Evolutionary conservation across 2,329 filamentous ascomycete genomes (phyloP), one percentile per base, ranked within the genome.

Genomic region (Fusarium oxysporum): DNA sequence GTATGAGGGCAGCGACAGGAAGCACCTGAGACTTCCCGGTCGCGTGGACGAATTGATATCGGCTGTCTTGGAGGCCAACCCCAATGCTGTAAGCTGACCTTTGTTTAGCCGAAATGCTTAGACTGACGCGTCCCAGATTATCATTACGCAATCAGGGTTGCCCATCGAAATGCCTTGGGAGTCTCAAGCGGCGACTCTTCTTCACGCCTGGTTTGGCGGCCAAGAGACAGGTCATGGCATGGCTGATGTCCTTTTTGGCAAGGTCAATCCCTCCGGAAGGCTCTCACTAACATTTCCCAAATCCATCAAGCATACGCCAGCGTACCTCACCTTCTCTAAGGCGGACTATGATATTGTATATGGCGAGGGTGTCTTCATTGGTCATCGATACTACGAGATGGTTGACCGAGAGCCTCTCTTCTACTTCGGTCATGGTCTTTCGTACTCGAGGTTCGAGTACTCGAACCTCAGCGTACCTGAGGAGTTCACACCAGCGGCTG

Each of bases 361-460:
- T 74, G 91, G 91, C 23, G 92, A 94, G 79, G 92, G 92, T 57
- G 85, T 94, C 40, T 93, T 92, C 77, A 86, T 94, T 19, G 92
- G 92, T 0, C 94, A 94, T 80, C 85, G 91, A 23, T 92, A 89
- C 81, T 94, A 93, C 76, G 92, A 94, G 43, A 59, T 70, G 72
- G 47, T 73, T 32, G 61, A 74, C 13, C 54, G 84, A 87, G 54
- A 75, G 3, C 86, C 89, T 0, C 84, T 90, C 1, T 93, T 93
- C 80, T 86, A 90, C 45, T 93, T 93, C 74, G 92, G 92, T 1
- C 90, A 92, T 76, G 92, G 92, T 4, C 84, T 93, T 4, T 92
- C 90, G 0, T 94, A 93, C 79, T 92, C 92, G 0, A 87, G 82
- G 0, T 93, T 93, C 77, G 83, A 85, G 45, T 91, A 92, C 74